phyloP scores from a whole-genome alignment of 2,329 filamentous ascomycete species.

The Scorias spongiosa region DNA sequence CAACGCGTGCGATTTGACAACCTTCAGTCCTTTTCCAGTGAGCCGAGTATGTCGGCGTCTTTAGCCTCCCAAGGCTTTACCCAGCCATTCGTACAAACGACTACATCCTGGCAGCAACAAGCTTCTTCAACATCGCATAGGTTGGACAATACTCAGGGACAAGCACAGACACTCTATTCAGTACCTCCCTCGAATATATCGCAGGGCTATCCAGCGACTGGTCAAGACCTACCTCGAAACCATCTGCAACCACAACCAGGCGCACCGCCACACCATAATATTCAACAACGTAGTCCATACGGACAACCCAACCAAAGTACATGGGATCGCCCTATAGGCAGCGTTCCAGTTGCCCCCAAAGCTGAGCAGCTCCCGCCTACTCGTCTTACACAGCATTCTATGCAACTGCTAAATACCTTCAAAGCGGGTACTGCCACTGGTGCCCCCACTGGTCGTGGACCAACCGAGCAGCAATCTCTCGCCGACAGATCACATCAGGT shows the following conservation, averaged over 20 bases:
- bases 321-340: conserved; percentile 6
- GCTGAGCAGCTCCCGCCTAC: conserved; percentile 43
- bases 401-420: conserved; percentile 44
- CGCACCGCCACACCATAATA: conserved; percentile 9
- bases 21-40: too few species aligned
- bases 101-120: too few species aligned
- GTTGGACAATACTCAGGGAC: too few species aligned
- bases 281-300: conserved; percentile 11
- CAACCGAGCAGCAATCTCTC: conserved; percentile 1
- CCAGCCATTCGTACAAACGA: too few species aligned
- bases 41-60: too few species aligned
- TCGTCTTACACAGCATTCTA: conserved; percentile 41
- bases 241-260: conserved; percentile 3
- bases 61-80: too few species aligned
- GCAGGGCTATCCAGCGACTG: too few species aligned
- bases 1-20: too few species aligned
- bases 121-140: too few species aligned
- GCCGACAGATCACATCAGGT: conserved; percentile 28
- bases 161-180: too few species aligned
- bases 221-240: not conserved
- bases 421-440: conserved; percentile 20
- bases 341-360: conserved; percentile 35
- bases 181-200: too few species aligned
- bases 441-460: not conserved
- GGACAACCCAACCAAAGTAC: conserved; percentile 7